Evolutionary conservation across 306 rosid genomes (phyloP), one percentile per base, ranked within the genome.

Genomic region (Lablab purpureus): DNA sequence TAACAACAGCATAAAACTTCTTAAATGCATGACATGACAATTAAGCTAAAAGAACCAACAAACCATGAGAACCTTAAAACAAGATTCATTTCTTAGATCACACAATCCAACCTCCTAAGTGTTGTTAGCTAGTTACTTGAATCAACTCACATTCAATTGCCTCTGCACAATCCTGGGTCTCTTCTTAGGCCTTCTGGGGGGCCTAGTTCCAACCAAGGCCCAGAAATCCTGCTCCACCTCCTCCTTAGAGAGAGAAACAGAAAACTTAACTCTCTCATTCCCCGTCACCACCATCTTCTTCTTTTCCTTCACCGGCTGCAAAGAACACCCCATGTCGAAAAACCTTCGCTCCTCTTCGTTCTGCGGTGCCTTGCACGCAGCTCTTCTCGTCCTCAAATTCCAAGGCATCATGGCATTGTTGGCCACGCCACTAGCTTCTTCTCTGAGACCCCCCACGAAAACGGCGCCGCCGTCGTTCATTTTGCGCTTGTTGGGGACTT

Each of bases 301-400:
- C 78, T 81, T 76, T 65, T 76, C 81, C 80, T 79, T 80, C 30
- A 41, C 60, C 9, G 83, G 70, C 23, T 71, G 55, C 23, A 79
- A 43, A 23, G 85, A 83, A 49, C 72, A 72, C 22, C 87, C 86
- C 7, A 55, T 68, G 15, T 86, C 75, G 52, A 15, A 27, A 63
- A 37, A 17, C 71, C 77, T 87, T 9, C 36, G 74, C 32, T 82
- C 85, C 10, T 78, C 90, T 10, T 71, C 86, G 18, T 47, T 50
- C 3, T 81, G 80, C 72, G 85, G 86, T 4, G 85, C 87, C 71
- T 80, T 89, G 64, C 87, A 87, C 18, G 91, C 85, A 73, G 93
- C 91, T 82, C 88, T 77, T 67, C 88, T 78, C 5, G 89, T 89
- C 76, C 93, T 82, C 87, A 89, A 85, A 76, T 87, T 85, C 91